phyloP scores from a whole-genome alignment of 257 asterid genomes.

The Avicennia marina region DNA sequence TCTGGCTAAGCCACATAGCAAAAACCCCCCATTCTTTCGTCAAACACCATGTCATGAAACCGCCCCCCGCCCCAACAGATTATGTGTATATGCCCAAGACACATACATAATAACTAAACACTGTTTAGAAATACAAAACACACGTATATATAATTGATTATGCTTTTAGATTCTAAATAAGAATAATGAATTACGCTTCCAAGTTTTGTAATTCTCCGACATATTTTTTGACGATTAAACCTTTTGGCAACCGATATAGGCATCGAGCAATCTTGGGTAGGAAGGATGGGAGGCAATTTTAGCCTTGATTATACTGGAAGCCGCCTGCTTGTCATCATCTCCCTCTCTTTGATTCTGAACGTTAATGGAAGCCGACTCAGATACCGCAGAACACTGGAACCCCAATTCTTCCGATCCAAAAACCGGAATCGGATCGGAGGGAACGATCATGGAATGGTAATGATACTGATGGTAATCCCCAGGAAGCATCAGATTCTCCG shows the following conservation, averaged over 20 bases:
- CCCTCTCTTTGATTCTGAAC: background rate
- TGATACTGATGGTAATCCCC: slow-evolving; percentile 20
- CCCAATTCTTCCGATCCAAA: slow-evolving; percentile 26
- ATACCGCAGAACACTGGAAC: slow-evolving; percentile 18
- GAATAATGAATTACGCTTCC: background rate
- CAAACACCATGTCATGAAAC: background rate
- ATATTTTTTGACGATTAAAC: slow-evolving; percentile 18
- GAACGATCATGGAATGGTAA: slow-evolving; percentile 4
- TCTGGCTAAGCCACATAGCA: too few relatives aligned
- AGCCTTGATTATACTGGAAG: slow-evolving; percentile 23
- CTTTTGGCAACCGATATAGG: slow-evolving; percentile 61
- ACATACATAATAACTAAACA: background rate
- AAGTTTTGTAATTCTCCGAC: too few relatives aligned
- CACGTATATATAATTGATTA: background rate
- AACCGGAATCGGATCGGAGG: slow-evolving; percentile 21
- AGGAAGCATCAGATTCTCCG: slow-evolving; percentile 32
- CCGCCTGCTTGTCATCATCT: slow-evolving; percentile 10
- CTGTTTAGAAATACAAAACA: too few relatives aligned
- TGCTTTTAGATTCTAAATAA: background rate
- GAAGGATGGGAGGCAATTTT: slow-evolving; percentile 56
- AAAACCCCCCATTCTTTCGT: background rate
- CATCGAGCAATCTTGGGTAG: slow-evolving; percentile 44
- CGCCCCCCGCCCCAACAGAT: too few relatives aligned
- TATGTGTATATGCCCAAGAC: too few relatives aligned
- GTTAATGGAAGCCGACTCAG: slow-evolving; percentile 16